These are phyloP conservation scores for Epichloe festucae DNA, from an alignment of 2,329 filamentous ascomycete genomes.

Conservation along the genomic window DNA sequence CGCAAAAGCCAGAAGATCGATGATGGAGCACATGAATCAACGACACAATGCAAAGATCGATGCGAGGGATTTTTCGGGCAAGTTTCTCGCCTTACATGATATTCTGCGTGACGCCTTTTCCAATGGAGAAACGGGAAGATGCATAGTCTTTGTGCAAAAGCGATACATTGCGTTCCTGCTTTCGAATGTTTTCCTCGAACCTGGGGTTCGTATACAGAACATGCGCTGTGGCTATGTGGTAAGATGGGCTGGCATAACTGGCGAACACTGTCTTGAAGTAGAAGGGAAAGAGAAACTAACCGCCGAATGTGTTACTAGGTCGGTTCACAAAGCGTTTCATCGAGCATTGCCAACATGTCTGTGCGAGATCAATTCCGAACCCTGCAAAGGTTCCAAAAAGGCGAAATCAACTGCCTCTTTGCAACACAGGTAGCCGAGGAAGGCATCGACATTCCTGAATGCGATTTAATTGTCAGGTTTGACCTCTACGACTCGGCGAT, in stretches of 20 bases:
- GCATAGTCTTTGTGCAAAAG: constrained; percentile 79
- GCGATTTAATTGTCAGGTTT: constrained; percentile 59
- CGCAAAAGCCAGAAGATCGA: neutral
- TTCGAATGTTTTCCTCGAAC: constrained; percentile 48
- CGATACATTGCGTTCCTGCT: constrained; percentile 67
- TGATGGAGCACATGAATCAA: neutral
- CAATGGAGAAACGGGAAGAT: constrained; percentile 36
- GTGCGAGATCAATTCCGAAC: constrained; percentile 62
- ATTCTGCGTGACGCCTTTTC: constrained; percentile 54
- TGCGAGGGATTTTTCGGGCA: constrained; percentile 48
- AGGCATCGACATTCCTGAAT: constrained; percentile 55
- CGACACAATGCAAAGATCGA: constrained; percentile 6
- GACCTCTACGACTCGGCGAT: constrained; percentile 85
- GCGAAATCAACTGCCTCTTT: constrained; percentile 49
- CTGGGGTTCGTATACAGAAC: constrained; percentile 40
- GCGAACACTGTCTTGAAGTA: neutral
- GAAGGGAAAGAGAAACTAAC: neutral
- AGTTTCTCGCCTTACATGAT: constrained; percentile 50
- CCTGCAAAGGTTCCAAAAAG: constrained; percentile 50
- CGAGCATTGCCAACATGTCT: constrained; percentile 49
- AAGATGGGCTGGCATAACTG: constrained; percentile 10
- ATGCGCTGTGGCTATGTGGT: constrained; percentile 53
- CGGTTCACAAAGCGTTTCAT: constrained; percentile 16
- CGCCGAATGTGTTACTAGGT: constrained; percentile 11
- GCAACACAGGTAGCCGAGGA: constrained; percentile 56